Evolutionary conservation across 257 asterid species (phyloP).

Genomic region (Solanum rostratum): DNA sequence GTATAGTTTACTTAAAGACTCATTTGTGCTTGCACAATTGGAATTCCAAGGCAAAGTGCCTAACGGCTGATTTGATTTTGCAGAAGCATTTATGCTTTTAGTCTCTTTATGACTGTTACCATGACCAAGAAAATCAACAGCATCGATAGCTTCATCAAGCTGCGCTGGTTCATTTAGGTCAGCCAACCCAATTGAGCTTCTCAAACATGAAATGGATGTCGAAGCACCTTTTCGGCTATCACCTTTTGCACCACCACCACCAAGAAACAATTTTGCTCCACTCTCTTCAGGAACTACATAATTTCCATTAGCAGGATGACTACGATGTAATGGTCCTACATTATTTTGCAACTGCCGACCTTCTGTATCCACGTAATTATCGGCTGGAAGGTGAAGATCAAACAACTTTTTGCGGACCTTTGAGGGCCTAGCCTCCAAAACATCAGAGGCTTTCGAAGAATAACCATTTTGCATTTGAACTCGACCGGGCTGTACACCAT

Average conservation of each 20-base stretch:
- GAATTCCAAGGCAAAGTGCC: slow-evolving; percentile 16
- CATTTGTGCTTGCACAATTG: slow-evolving; percentile 12
- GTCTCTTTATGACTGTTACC: slow-evolving; percentile 27
- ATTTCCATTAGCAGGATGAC: slow-evolving; percentile 23
- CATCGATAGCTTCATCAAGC: slow-evolving; percentile 40
- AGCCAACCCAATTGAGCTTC: slow-evolving; percentile 40
- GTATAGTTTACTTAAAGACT: slow-evolving; percentile 19
- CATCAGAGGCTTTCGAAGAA: slow-evolving; percentile 35
- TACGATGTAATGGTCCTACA: slow-evolving; percentile 14
- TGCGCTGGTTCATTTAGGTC: slow-evolving; percentile 80
- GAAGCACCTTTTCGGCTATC: slow-evolving; percentile 23
- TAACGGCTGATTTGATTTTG: slow-evolving; percentile 26
- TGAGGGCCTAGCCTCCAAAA: slow-evolving; percentile 59
- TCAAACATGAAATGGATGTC: slow-evolving; percentile 30
- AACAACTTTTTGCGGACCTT: slow-evolving; percentile 77
- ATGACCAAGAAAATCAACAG: slow-evolving; percentile 37
- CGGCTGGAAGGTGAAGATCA: slow-evolving; percentile 90
- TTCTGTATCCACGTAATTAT: slow-evolving; percentile 60
- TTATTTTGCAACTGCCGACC: slow-evolving; percentile 21
- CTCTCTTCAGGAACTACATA: slow-evolving; percentile 14
- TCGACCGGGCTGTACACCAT: slow-evolving; percentile 21
- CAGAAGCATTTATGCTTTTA: slow-evolving; percentile 25
- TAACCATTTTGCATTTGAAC: slow-evolving; percentile 36
- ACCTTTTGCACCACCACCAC: slow-evolving; percentile 12
- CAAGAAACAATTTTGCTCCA: slow-evolving; percentile 9